Base-by-base conservation (phyloP, 345 rosid genomes). In the Litchi chinensis region DNA sequence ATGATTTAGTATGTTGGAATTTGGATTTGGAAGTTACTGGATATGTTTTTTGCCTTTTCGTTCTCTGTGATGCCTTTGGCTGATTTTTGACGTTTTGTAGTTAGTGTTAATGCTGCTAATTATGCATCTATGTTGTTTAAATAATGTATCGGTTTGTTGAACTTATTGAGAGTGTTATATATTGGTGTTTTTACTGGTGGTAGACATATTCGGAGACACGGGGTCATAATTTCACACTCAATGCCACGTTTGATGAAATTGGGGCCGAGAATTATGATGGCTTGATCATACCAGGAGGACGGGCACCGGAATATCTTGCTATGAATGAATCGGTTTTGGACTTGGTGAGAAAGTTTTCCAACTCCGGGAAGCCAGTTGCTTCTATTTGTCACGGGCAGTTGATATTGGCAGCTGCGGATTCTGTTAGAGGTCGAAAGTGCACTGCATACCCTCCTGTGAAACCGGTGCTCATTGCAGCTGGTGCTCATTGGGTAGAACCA, bases 281-380 rank as follows among this genome's bases (percentile, higher is more conserved):
- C 28, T 80, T 95, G 77, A 82, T 93, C 68, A 83, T 95, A 72
- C 95, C 98, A 6, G 98, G 99, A 79, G 99, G 95, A 65, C 87
- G 99, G 21, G 94, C 99, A 81, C 97, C 98, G 11, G 99, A 95
- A 77, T 95, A 93, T 80, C 89, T 95, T 46, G 90, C 97, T 16
- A 56, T 86, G 82, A 73, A 92, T 81, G 84, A 82, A 40, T 88
- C 92, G 69, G 98, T 95, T 69, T 28, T 89, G 46, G 88, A 86
- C 5, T 81, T 93, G 54, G 97, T 90, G 28, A 85, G 87, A 66
- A 78, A 84, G n/a, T 89, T 95, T 71, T 83, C 86, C 39, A 68
- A 18, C 59, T 88, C 95, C 0, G 90, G 89, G 56, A 93, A 93
- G 81, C 92, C 93, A 1, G 82, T 93, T 22, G 95, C 94, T 18